phyloP scores from a whole-genome alignment of 1,139 yeast genomes.

The Debaryomyces sp. region DNA sequence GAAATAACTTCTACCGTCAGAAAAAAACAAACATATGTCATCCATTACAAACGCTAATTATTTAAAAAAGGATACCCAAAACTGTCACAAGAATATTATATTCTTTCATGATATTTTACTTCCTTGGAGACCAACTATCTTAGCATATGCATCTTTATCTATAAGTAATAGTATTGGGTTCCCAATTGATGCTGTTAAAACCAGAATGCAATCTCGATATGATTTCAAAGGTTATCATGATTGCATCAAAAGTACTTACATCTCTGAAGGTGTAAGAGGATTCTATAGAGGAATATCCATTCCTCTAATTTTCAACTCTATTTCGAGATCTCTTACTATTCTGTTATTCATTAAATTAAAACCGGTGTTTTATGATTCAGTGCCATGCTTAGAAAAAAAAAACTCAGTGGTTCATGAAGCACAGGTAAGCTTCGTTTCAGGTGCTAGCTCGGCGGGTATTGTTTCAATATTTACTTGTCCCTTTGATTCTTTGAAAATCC shows the following conservation, averaged over 20 bases:
- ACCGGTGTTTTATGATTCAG: slow-evolving; percentile 1
- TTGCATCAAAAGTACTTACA: slow-evolving; percentile 7
- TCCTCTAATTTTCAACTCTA: slow-evolving; percentile 8
- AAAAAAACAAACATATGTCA: not conserved
- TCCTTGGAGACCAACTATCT: slow-evolving; percentile 9
- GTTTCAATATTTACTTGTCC: slow-evolving; percentile 5
- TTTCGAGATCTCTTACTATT: slow-evolving; percentile 9
- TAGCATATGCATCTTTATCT: slow-evolving; percentile 9
- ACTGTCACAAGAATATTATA: not conserved
- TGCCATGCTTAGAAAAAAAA: not conserved
- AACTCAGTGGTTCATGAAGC: not conserved
- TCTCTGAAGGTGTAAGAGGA: slow-evolving; percentile 7
- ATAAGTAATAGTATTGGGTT: slow-evolving; percentile 10
- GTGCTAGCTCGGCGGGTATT: slow-evolving; percentile 4
- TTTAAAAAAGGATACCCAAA: not conserved
- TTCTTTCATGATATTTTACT: slow-evolving; percentile 4
- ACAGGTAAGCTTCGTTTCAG: slow-evolving; percentile 1
- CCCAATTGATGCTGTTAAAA: slow-evolving; percentile 11
- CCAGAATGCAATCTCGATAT: slow-evolving; percentile 11
- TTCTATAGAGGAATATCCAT: slow-evolving; percentile 8
- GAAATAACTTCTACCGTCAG: too few species aligned
- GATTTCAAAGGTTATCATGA: slow-evolving; percentile 2
- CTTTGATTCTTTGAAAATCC: slow-evolving; percentile 7
- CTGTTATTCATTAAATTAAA: slow-evolving; percentile 7
- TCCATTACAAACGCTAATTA: not conserved